Evolutionary conservation across 2,329 filamentous ascomycete species (phyloP).

Genomic region (Daldinia eschscholtzii): DNA sequence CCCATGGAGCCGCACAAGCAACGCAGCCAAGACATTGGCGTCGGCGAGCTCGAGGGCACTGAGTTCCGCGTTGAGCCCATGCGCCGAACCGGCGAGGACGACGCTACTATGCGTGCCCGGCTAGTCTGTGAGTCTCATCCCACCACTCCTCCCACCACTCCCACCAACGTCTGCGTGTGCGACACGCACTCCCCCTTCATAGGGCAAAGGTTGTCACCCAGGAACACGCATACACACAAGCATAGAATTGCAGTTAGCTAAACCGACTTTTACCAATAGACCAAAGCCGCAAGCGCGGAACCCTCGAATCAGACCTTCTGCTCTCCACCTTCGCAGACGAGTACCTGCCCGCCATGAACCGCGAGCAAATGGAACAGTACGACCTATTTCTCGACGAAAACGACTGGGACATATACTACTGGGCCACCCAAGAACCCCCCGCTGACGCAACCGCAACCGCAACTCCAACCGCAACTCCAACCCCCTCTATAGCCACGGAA

Average conservation of each 20-base stretch:
- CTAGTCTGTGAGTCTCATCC: constrained; percentile 72
- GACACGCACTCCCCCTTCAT: no score
- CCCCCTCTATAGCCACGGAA: constrained; percentile 61
- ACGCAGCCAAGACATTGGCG: constrained; percentile 70
- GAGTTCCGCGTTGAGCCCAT: constrained; percentile 92
- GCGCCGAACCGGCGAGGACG: constrained; percentile 84
- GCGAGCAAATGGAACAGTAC: constrained; percentile 82
- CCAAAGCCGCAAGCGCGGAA: constrained; percentile 96
- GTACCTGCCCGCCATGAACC: constrained; percentile 80
- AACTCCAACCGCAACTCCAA: constrained; percentile 36
- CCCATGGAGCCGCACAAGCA: constrained; percentile 50
- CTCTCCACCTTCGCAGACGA: constrained; percentile 93
- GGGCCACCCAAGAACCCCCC: constrained; percentile 88
- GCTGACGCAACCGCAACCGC: constrained; percentile 33
- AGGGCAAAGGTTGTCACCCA: no score
- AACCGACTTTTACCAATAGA: constrained; percentile 74
- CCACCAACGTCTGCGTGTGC: no score
- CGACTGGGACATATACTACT: constrained; percentile 99
- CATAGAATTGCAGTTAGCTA: neutral
- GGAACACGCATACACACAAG: constrained; percentile 20
- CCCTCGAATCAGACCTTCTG: constrained; percentile 93
- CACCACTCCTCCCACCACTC: no score
- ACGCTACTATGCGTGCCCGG: constrained; percentile 86
- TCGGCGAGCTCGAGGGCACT: constrained; percentile 89
- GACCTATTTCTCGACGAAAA: constrained; percentile 97